phyloP scores from a whole-genome alignment of 306 rosid genomes.

The Chamaecrista fasciculata region DNA sequence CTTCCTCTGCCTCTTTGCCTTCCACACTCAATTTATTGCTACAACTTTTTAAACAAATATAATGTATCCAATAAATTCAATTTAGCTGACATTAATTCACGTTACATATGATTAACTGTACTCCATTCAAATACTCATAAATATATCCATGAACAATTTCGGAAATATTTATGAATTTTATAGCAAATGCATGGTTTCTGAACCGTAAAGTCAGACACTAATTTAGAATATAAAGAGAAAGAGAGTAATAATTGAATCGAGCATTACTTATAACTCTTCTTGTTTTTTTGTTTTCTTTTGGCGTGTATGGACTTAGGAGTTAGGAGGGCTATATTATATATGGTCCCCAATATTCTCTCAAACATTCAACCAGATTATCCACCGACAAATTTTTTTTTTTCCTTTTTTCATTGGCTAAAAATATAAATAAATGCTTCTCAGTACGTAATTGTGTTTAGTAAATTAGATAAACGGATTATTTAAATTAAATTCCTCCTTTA shows the following conservation, averaged over 20 bases:
- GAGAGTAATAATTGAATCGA: not conserved
- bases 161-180: not conserved
- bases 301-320: not conserved
- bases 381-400: too few relatives aligned
- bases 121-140: not conserved
- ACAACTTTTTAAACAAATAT: too few relatives aligned
- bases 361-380: not conserved
- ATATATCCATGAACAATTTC: not conserved
- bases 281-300: not conserved
- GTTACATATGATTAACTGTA: too few relatives aligned
- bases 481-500: too few relatives aligned
- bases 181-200: not conserved
- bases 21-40: too few relatives aligned
- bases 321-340: not conserved
- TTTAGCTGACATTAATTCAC: too few relatives aligned
- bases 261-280: not conserved
- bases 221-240: not conserved
- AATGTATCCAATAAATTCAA: too few relatives aligned
- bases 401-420: not conserved
- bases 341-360: not conserved
- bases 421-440: not conserved
- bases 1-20: not conserved
- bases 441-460: too few relatives aligned
- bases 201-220: not conserved
- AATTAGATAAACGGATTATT: too few relatives aligned